Evolutionary conservation across 345 rosid genomes (phyloP).

Genomic region (Lepidium didymum): DNA sequence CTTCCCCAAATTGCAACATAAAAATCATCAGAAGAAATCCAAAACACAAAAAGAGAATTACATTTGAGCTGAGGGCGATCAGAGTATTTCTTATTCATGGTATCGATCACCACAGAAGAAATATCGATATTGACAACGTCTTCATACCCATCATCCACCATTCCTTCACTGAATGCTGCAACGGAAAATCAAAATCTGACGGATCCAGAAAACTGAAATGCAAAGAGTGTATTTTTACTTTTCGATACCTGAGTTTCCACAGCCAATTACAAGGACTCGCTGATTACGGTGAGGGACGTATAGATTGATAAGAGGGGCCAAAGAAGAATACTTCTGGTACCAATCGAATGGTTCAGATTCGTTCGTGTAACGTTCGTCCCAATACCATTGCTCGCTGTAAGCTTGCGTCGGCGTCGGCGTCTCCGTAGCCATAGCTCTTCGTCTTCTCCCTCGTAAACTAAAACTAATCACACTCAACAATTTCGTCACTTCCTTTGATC

Average conservation of each 20-base stretch:
- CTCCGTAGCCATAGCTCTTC: conserved; percentile 23
- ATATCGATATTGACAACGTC: conserved; percentile 73
- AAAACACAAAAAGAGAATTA: conserved; percentile 6
- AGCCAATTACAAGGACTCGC: conserved; percentile 67
- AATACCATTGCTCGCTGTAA: conserved; percentile 78
- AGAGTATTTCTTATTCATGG: conserved; percentile 56
- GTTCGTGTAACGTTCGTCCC: conserved; percentile 74
- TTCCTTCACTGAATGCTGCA: conserved; percentile 68
- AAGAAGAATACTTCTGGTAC: conserved; percentile 77
- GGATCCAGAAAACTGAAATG: background rate
- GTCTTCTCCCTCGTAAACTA: background rate
- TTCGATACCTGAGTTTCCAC: conserved; percentile 78
- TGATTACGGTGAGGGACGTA: conserved; percentile 51
- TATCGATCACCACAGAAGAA: conserved; percentile 63
- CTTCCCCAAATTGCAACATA: background rate
- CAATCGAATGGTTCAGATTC: conserved; percentile 84
- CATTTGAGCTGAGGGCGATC: conserved; percentile 63
- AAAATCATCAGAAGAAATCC: background rate
- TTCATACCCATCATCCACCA: conserved; percentile 78
- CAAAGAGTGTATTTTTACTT: background rate
- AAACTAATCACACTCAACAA: background rate
- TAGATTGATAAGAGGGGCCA: conserved; percentile 74
- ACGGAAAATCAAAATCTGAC: background rate
- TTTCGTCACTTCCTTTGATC: background rate
- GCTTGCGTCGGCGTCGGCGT: conserved; percentile 50